Percentiles rank a stretch among this genome's conserved stretches.
Conservation (phyloP, 306 rosid genomes). For the Betula pendula region DNA sequence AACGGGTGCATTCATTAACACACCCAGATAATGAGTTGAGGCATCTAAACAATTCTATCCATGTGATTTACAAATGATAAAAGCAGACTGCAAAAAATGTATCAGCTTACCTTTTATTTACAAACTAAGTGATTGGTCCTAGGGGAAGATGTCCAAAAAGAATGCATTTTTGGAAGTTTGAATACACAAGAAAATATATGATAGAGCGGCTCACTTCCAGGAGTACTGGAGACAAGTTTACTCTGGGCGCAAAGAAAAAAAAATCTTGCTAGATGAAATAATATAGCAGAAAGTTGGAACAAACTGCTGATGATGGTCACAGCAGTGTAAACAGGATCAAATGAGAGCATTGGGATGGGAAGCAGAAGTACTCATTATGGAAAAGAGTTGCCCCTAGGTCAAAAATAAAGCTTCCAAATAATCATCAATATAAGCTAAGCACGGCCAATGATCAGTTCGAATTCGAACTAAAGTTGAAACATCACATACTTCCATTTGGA, state of each 20-base stretch:
- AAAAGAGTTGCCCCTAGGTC: slow-evolving; percentile 37
- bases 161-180: neutral
- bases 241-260: slow-evolving; percentile 18
- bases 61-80: neutral
- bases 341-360: neutral
- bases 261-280: slow-evolving; percentile 23
- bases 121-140: neutral
- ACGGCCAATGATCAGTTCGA: slow-evolving; percentile 96
- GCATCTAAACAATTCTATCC: neutral
- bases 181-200: neutral
- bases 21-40: neutral
- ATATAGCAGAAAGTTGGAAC: slow-evolving; percentile 6
- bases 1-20: neutral
- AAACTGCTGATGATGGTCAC: slow-evolving; percentile 20
- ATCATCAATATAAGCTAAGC: slow-evolving; percentile 95
- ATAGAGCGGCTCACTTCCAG: slow-evolving; percentile 11
- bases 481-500: slow-evolving; percentile 89
- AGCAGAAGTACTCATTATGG: neutral
- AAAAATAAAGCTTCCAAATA: slow-evolving; percentile 89
- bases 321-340: neutral
- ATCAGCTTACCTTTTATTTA: slow-evolving; percentile 5
- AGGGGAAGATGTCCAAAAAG: neutral
- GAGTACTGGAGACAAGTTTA: slow-evolving; percentile 20
- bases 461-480: slow-evolving; percentile 85
- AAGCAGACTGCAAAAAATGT: slow-evolving; percentile 4